A percentile compares a stretch with the other conserved stretches of the same genome.
Conservation (phyloP, 2,329 filamentous ascomycete species). For the Aspergillus fumigatus region DNA sequence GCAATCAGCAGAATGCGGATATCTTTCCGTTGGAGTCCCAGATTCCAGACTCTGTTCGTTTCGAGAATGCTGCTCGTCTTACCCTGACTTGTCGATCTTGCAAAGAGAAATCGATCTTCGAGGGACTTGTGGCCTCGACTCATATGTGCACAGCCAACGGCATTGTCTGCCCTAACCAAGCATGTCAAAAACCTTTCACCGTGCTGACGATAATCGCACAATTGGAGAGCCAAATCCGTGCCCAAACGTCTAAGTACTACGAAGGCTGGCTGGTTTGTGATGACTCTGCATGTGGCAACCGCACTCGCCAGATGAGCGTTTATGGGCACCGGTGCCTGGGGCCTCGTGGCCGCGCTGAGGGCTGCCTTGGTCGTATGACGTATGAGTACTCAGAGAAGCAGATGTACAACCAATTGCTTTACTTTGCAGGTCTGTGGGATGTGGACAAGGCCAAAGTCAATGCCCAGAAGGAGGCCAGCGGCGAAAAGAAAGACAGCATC, state of each 20-base stretch:
- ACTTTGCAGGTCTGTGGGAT: constrained; percentile 80
- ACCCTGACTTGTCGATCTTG: constrained; percentile 77
- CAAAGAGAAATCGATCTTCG: constrained; percentile 66
- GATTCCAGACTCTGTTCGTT: constrained; percentile 85
- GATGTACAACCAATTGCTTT: constrained; percentile 91
- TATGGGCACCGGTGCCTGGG: constrained; percentile 88
- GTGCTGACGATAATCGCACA: constrained; percentile 78
- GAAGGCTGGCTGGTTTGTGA: constrained; percentile 88
- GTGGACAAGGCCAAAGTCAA: constrained; percentile 69
- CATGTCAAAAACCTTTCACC: constrained; percentile 62
- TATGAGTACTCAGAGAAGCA: constrained; percentile 86
- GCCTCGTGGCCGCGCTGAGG: constrained; percentile 74
- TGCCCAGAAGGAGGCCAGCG: constrained; percentile 46
- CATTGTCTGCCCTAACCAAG: constrained; percentile 61
- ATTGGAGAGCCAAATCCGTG: constrained; percentile 76
- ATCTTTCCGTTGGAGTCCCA: constrained; percentile 92
- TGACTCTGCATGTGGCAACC: constrained; percentile 78
- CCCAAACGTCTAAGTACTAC: constrained; percentile 79
- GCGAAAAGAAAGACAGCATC: constrained; percentile 61
- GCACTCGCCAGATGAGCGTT: constrained; percentile 87
- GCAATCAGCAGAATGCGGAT: constrained; percentile 56
- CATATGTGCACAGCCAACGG: constrained; percentile 67
- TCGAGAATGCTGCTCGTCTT: constrained; percentile 73
- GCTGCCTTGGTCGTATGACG: constrained; percentile 80
- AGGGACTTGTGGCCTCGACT: constrained; percentile 62